phyloP scores from a whole-genome alignment of 1,284 basidiomycete genomes.

The Ceratobasidium sp. region DNA sequence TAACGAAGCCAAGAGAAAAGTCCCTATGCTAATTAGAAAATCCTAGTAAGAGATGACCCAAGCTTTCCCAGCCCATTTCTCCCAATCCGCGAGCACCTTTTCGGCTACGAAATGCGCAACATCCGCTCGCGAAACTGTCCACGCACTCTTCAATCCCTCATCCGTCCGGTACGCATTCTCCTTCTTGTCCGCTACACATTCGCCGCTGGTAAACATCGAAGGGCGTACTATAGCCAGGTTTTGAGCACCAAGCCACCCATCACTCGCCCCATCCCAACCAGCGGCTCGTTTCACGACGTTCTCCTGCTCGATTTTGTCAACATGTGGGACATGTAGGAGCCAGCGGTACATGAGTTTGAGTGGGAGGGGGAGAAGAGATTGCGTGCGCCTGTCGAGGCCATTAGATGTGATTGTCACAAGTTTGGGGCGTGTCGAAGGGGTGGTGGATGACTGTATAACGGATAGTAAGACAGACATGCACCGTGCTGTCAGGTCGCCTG shows the following conservation, averaged over 20 bases:
- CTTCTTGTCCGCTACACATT: constrained; percentile 60
- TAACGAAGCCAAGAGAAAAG: no score
- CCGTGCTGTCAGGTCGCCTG: constrained; percentile 63
- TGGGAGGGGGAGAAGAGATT: constrained; percentile 61
- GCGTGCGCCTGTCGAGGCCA: constrained; percentile 61
- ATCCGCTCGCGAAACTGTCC: constrained; percentile 69
- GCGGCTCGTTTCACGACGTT: constrained; percentile 58
- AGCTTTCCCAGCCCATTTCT: constrained; percentile 62
- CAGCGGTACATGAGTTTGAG: constrained; percentile 62
- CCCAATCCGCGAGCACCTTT: constrained; percentile 62
- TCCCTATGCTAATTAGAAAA: no score
- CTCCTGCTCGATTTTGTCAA: constrained; percentile 68
- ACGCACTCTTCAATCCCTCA: constrained; percentile 56
- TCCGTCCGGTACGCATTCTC: constrained; percentile 50
- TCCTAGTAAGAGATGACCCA: constrained; percentile 38
- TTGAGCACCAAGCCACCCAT: constrained; percentile 58
- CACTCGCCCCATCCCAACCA: constrained; percentile 48
- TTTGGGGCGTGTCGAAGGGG: constrained; percentile 55
- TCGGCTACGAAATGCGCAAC: constrained; percentile 71
- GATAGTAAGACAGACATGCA: constrained; percentile 60
- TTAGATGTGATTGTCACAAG: constrained; percentile 64
- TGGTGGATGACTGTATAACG: constrained; percentile 57
- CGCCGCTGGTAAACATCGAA: constrained; percentile 66
- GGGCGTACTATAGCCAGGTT: constrained; percentile 64
- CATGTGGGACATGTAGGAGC: constrained; percentile 59